Percentiles rank a stretch among this genome's conserved stretches.
phyloP scores from a whole-genome alignment of 2,329 filamentous ascomycete genomes.

The Hyphodiscus sp. region DNA sequence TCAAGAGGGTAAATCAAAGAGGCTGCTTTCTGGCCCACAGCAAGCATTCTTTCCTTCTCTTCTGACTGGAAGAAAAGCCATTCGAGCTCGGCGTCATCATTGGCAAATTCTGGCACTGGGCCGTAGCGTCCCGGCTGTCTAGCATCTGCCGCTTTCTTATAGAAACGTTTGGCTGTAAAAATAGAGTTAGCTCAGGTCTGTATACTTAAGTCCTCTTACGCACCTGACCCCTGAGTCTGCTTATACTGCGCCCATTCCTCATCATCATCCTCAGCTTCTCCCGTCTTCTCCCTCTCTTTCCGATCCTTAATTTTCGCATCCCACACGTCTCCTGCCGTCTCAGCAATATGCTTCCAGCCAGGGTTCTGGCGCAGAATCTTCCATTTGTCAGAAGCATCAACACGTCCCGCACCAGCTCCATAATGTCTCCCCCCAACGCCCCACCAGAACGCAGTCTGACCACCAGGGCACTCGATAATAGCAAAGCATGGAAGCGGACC shows the following conservation, averaged over 20 bases:
- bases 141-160: not conserved
- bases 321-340: conserved; percentile 21
- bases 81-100: not conserved
- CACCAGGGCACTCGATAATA: conserved; percentile 23
- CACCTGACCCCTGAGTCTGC: not conserved
- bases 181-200: not conserved
- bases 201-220: not conserved
- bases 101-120: not conserved
- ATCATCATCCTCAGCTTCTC: conserved; percentile 4
- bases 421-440: conserved; percentile 19
- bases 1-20: not conserved
- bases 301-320: conserved; percentile 18
- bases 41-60: not conserved
- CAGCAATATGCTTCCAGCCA: conserved; percentile 12
- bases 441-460: conserved; percentile 25
- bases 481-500: conserved; percentile 28
- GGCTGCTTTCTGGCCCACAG: not conserved
- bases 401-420: not conserved
- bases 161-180: not conserved
- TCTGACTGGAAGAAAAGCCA: not conserved
- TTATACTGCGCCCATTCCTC: not conserved
- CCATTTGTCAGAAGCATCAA: conserved; percentile 12
- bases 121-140: not conserved
- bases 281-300: conserved; percentile 16
- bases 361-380: conserved; percentile 8